Evolutionary conservation across 1,284 basidiomycete species (phyloP).

Genomic region (Sanghuangporus baumii): DNA sequence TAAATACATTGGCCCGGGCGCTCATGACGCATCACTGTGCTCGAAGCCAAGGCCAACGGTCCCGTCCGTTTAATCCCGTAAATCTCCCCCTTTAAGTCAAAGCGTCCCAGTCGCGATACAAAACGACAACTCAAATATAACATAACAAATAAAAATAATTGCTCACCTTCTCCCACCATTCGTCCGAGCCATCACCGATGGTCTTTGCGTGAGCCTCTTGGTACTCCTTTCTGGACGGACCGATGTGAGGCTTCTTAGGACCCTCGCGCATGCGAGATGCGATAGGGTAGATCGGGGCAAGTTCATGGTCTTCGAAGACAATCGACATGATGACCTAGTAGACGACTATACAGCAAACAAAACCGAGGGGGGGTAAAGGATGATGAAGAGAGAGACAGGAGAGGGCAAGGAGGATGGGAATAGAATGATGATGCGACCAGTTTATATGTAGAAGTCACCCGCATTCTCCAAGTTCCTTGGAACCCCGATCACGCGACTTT

Average conservation of each 20-base stretch:
- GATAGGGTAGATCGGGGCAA: slow-evolving; percentile 50
- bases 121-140: not conserved
- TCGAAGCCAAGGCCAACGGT: not conserved
- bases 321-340: not conserved
- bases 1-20: not conserved
- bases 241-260: slow-evolving; percentile 64
- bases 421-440: not conserved
- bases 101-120: not conserved
- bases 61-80: not conserved
- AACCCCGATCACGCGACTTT: not conserved
- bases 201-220: slow-evolving; percentile 62
- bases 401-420: not conserved
- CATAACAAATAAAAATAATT: not conserved
- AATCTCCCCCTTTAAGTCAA: not conserved
- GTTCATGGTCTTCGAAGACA: slow-evolving; percentile 23
- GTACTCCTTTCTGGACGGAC: slow-evolving; percentile 73
- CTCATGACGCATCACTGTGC: not conserved
- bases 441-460: slow-evolving; percentile 2
- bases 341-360: not conserved
- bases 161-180: slow-evolving; percentile 84
- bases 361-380: not conserved
- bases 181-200: slow-evolving; percentile 68
- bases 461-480: not conserved
- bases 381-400: not conserved
- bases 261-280: slow-evolving; percentile 62